Evolutionary conservation across 2,329 filamentous ascomycete genomes (phyloP), one percentile per base, ranked within the genome.

Genomic region (Fusarium nodosum): DNA sequence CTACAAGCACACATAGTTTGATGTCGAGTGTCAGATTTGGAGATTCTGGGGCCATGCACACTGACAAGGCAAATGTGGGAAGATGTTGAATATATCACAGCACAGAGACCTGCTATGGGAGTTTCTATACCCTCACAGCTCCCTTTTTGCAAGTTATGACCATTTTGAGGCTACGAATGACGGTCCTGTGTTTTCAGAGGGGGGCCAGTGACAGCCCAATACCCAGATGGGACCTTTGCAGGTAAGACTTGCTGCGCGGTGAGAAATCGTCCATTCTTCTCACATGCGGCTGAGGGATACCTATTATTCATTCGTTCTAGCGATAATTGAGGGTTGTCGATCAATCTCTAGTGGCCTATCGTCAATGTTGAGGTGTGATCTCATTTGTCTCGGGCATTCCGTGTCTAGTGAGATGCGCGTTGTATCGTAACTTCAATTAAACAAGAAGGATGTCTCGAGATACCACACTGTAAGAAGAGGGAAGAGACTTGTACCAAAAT

Each of bases 1-100:
- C 5, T n/a, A 4, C 13, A 5, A 0, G 18, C 12, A n/a, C 1
- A 6, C 34, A 16, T 24, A 7, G 5, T 26, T 7, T 18, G 20
- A 39, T 39, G 11, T 20, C 20, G 12, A 7, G n/a, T 11, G 18
- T 22, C 16, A 7, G 7, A 4, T 12, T 39, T 20, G n/a, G 12
- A 39, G 12, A 39, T 26, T 2, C n/a, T 6, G 13, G 22, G 5
- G 3, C 3, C 24, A 46, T 26, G 7, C 47, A 16, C 10, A 9
- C 4, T 10, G 9, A 6, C 28, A 22, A n/a, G 44, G 16, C 6
- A 3, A 51, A 28, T 6, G 3, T 28, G 48, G 24, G 48, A 26
- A 16, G 9, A 20, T 16, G 10, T 2, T 8, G 34, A n/a, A 30
- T 9, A 39, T 41, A 52, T 51, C 11, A 10, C 13, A 11, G 26